Conservation (phyloP, 441 rosid species). For the Pelargonium citronellum region DNA sequence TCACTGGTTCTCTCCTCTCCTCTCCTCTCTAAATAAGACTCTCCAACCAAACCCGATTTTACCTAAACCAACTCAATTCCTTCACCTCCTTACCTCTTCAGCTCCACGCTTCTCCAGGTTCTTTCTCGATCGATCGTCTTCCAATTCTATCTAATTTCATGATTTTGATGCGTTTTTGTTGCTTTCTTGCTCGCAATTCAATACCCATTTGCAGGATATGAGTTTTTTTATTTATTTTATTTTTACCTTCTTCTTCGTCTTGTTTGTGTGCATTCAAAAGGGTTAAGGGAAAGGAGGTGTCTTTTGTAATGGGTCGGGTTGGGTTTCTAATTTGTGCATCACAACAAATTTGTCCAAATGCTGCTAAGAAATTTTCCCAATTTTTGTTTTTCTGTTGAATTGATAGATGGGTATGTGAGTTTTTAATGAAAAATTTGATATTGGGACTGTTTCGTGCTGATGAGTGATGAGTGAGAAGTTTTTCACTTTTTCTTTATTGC, state of each 20-base stretch:
- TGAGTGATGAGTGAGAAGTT: neutral
- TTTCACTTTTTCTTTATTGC: neutral
- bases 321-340: neutral
- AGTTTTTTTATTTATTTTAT: neutral
- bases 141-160: neutral
- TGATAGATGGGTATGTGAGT: neutral
- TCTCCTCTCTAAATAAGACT: neutral
- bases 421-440: neutral
- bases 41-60: neutral
- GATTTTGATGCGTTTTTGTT: neutral
- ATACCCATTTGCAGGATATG: slow-evolving; percentile 6
- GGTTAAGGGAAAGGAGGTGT: neutral
- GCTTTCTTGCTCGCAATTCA: neutral
- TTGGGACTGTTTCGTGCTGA: neutral
- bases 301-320: neutral
- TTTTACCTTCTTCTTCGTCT: neutral
- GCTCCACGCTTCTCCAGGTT: slow-evolving; percentile 14
- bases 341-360: neutral
- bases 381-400: neutral
- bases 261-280: neutral
- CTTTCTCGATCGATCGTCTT: neutral
- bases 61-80: neutral
- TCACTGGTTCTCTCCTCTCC: neutral
- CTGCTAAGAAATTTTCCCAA: neutral
- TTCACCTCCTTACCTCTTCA: slow-evolving; percentile 7